Evolutionary conservation across 176 grass and related monocot genomes (phyloP), one percentile per base, ranked within the genome.

Genomic region (Pharus latifolius): DNA sequence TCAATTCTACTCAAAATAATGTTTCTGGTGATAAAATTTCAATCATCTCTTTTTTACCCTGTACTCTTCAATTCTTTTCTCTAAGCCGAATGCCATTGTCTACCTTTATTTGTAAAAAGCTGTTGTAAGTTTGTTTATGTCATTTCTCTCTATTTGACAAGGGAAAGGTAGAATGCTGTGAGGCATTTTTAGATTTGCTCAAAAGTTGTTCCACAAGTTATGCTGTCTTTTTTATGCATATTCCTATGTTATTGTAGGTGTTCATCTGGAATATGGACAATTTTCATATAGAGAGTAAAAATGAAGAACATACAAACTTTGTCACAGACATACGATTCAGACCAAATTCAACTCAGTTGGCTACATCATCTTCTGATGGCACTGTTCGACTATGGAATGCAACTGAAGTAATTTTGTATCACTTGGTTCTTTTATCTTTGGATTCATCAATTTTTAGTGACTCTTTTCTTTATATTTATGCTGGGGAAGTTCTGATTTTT

Each of bases 261-360:
- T 83, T 88, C 54, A 74, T 88, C 40, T 92, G 89, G 85, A 92
- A 92, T 78, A 82, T 85, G 85, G 89, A 92, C n/a, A 80, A 77
- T 79, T 54, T 85, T 60, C 69, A 51, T 17, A 88, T 83, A 50
- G 82, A 88, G 40, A 77, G 82, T 62, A 88, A 80, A 82, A 67
- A 49, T 56, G 81, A 88, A 76, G 85, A 82, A 47, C 89, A 92
- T 33, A 58, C 82, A 50, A 88, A 82, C 67, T 79, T 92, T 30
- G 85, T 92, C 34, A 92, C 89, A 3, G 85, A 88, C 42, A 84
- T 92, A 68, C 78, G 85, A 72, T 92, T 92, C 73, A 92, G 32
- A 74, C 67, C 82, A 8, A 92, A 92, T 71, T 88, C 90, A 76
- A 92, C 74, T 74, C 90, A 92, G 41, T 76, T 92, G 19, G 90